Conservation (phyloP, 331 rosid genomes). For the Saraca asoca region DNA sequence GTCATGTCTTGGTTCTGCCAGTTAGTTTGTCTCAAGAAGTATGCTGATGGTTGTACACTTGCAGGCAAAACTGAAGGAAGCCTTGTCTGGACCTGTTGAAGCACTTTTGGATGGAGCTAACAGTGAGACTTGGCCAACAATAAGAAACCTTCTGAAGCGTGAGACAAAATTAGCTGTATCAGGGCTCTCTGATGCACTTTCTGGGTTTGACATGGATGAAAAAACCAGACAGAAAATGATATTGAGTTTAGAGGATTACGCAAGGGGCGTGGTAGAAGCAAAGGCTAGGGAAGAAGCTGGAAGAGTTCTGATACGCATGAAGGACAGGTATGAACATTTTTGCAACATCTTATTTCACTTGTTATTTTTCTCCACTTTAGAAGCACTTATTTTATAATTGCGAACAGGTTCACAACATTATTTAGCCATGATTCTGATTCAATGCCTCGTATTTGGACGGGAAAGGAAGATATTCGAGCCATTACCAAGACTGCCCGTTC, state of each 20-base stretch:
- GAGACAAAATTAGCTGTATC: constrained; percentile 79
- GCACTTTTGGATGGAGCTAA: constrained; percentile 91
- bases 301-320: constrained; percentile 88
- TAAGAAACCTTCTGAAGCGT: constrained; percentile 68
- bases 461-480: constrained; percentile 88
- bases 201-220: constrained; percentile 78
- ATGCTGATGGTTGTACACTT: constrained; percentile 43
- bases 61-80: constrained; percentile 78
- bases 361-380: neutral
- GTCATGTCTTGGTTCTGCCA: constrained; percentile 6
- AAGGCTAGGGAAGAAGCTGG: constrained; percentile 97
- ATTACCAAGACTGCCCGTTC: constrained; percentile 93
- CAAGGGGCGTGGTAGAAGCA: constrained; percentile 78
- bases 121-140: constrained; percentile 86
- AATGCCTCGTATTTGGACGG: constrained; percentile 97
- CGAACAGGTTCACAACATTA: constrained; percentile 75
- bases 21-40: constrained; percentile 31
- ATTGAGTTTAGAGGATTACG: constrained; percentile 53
- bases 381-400: constrained; percentile 41
- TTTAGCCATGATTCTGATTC: constrained; percentile 97
- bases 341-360: constrained; percentile 22
- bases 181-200: constrained; percentile 66
- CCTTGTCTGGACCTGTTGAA: constrained; percentile 80
- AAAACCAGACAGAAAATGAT: constrained; percentile 55
- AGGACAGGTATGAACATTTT: constrained; percentile 72